Percentiles rank a stretch among this genome's conserved stretches.
Conservation (phyloP, 257 asterid genomes). For the Verbascum thapsus region DNA sequence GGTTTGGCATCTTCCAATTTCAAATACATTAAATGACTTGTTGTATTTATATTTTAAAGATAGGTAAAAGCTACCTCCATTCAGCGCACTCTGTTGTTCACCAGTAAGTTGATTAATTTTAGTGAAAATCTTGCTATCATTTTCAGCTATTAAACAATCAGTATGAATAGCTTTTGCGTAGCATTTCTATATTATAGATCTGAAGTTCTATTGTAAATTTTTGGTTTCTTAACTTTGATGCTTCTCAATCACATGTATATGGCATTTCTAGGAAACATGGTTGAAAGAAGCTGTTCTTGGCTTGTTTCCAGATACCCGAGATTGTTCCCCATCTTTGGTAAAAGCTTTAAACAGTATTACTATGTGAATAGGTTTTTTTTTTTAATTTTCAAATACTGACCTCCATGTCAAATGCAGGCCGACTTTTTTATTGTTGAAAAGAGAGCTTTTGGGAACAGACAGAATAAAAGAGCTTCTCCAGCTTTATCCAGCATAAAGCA, state of each 20-base stretch:
- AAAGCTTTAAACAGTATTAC: slow-evolving; percentile 31
- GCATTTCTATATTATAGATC: slow-evolving; percentile 2
- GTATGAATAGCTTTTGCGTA: not conserved
- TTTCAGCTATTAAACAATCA: slow-evolving; percentile 14
- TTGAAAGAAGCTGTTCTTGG: slow-evolving; percentile 80
- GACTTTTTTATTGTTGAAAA: slow-evolving; percentile 76
- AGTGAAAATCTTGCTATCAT: slow-evolving; percentile 6
- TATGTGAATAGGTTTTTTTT: slow-evolving; percentile 5
- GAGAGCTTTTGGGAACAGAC: slow-evolving; percentile 57
- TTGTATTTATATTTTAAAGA: slow-evolving; percentile 5
- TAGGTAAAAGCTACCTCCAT: not conserved
- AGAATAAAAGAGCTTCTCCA: slow-evolving; percentile 56
- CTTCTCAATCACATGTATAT: slow-evolving; percentile 21
- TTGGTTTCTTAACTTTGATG: not conserved
- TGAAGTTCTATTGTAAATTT: no score
- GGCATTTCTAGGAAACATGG: slow-evolving; percentile 76
- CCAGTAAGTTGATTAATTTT: slow-evolving; percentile 10
- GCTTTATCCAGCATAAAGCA: slow-evolving; percentile 53
- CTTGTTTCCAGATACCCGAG: slow-evolving; percentile 85
- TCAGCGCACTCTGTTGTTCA: slow-evolving; percentile 8
- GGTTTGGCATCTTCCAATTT: slow-evolving; percentile 20
- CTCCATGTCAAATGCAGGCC: slow-evolving; percentile 47
- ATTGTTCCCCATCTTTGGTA: slow-evolving; percentile 86
- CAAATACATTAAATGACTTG: not conserved
- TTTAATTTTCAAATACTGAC: slow-evolving; percentile 27